Evolutionary conservation across 371 early-diverging fungal genomes (phyloP), one percentile per base, ranked within the genome.

Genomic region (Fennellomyces sp.): DNA sequence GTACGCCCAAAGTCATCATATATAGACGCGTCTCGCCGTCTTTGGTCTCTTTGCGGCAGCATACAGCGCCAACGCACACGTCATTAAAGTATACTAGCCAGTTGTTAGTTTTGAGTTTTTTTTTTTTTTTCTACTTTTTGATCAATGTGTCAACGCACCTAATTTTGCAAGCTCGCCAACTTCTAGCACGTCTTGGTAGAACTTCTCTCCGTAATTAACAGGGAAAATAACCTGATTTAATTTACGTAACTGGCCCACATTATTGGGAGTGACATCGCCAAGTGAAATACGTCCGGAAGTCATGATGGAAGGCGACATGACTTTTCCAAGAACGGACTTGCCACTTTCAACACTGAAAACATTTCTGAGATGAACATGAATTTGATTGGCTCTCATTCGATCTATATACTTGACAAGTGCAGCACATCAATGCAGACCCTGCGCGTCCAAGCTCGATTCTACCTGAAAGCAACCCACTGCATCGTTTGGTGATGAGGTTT

Each of bases 1-100:
- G 78, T 30, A 98, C 96, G 31, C 98, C 96, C 47, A 98, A 76
- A 0, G 98, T 98, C 92, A 96, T 96, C 63, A 98, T 91, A 66
- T 97, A 98, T 21, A 94, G 73, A 41, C 80, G 72, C 29, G 60
- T 45, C 47, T 66, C 55, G 27, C 63, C 63, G 27, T 76, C 67
- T 7, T 66, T 78, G 27, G 65, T 59, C 73, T 94, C 88, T 65
- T 75, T 78, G 60, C 93, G 86, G 75, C 95, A 94, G 57, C 92
- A 92, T 10, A 98, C 90, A n/a, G 91, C 91, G 17, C 95, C 98
- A 42, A 94, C 90, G 61, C 90, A 89, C 25, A 82, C 66, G 45
- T 84, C 86, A 61, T 91, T 83, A 58, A 81, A 85, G 62, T 85
- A 89, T n/a, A 89, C 95, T 88, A 74, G n/a, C n/a, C n/a, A n/a